Percentiles rank a stretch among this genome's conserved stretches.
These are phyloP conservation scores for Pestalotiopsis sp. DNA, from an alignment of 2,329 filamentous ascomycete species.

Conservation along the genomic window DNA sequence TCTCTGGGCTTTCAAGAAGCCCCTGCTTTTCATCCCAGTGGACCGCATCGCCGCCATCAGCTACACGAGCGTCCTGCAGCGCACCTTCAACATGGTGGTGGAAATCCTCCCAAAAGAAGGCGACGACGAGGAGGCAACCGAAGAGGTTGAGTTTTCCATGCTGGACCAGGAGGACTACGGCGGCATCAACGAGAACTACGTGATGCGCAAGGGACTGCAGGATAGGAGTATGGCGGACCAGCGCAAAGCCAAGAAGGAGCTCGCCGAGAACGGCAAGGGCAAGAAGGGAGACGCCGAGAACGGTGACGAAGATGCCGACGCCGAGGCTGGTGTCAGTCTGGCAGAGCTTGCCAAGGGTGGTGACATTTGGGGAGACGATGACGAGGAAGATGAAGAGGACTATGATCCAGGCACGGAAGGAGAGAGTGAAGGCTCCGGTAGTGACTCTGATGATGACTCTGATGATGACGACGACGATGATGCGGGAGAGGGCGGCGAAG, in stretches of 20 bases:
- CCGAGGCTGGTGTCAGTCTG: conserved; percentile 37
- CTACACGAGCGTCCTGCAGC: conserved; percentile 68
- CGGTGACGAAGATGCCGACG: conserved; percentile 37
- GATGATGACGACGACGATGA: conserved; percentile 53
- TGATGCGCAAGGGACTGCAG: conserved; percentile 62
- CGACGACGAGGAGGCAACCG: conserved; percentile 48
- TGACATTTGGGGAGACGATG: conserved; percentile 58
- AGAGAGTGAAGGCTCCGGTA: conserved; percentile 60
- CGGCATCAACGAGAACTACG: conserved; percentile 64
- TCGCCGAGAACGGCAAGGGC: conserved; percentile 60
- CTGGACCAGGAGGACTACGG: conserved; percentile 69
- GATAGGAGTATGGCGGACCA: conserved; percentile 72
- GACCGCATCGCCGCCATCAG: conserved; percentile 64
- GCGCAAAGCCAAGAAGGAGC: conserved; percentile 64
- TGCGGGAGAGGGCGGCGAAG: conserved; percentile 43
- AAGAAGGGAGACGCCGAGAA: conserved; percentile 32
- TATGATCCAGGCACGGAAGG: conserved; percentile 66
- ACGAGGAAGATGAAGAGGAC: conserved; percentile 67
- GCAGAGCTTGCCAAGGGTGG: conserved; percentile 53
- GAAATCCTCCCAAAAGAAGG: conserved; percentile 52
- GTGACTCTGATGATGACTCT: conserved; percentile 52
- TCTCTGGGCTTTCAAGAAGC: conserved; percentile 73
- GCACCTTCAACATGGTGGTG: conserved; percentile 69
- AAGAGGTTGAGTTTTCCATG: conserved; percentile 71
- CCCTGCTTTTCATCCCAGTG: conserved; percentile 65